These are phyloP conservation scores for Baudoinia panamericana DNA, from an alignment of 495 filamentous ascomycete species.

Conservation along the genomic window DNA sequence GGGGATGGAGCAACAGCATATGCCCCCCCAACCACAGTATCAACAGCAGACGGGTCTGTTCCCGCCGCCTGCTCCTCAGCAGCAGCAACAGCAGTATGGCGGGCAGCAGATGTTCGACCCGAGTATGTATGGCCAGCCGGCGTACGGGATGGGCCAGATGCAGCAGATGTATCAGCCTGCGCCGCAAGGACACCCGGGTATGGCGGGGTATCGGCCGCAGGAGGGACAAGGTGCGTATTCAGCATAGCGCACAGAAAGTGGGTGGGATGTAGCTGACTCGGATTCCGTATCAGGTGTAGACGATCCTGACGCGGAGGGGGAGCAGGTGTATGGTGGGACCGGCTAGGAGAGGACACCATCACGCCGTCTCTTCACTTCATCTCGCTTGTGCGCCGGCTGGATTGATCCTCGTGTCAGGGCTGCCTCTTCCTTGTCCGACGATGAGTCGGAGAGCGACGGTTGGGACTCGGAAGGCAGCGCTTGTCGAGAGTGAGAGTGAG, in stretches of 20 bases:
- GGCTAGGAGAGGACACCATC: too few relatives aligned
- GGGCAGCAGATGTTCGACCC: conserved; percentile 56
- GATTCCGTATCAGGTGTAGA: too few relatives aligned
- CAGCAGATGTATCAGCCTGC: conserved; percentile 34
- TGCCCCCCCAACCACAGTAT: conserved; percentile 38
- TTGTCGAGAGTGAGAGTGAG: too few relatives aligned
- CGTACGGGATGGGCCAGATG: conserved; percentile 33
- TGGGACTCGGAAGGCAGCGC: too few relatives aligned
- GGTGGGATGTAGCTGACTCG: too few relatives aligned
- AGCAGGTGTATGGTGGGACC: conserved; percentile 6
- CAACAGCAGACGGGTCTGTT: conserved; percentile 73
- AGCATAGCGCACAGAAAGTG: too few relatives aligned
- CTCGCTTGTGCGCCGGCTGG: too few relatives aligned
- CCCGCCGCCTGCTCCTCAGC: conserved; percentile 54
- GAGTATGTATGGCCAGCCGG: conserved; percentile 54
- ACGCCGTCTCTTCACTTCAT: too few relatives aligned
- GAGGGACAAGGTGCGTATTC: conserved; percentile 4
- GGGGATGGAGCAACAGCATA: conserved; percentile 16
- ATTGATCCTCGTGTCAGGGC: too few relatives aligned
- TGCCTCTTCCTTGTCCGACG: too few relatives aligned
- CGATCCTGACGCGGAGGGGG: conserved; percentile 9
- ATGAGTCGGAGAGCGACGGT: too few relatives aligned
- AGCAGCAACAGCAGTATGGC: conserved; percentile 29
- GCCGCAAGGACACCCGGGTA: conserved; percentile 9
- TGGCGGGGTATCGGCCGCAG: conserved; percentile 3